These are phyloP conservation scores for Podila verticillata DNA, from an alignment of 192 early-diverging fungal species.

Conservation along the genomic window DNA sequence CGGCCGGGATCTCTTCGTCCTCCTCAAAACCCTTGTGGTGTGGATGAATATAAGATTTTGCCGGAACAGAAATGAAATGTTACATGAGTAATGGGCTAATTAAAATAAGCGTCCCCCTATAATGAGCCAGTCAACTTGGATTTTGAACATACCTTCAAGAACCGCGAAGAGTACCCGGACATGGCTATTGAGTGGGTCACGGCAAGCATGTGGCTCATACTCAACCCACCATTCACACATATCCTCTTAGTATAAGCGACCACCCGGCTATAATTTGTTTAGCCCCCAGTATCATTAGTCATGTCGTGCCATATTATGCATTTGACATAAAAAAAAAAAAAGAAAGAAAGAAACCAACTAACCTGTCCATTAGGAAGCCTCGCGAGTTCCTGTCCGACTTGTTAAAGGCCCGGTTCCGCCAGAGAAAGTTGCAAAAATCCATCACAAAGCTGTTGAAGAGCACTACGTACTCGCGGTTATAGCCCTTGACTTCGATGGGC, in stretches of 20 bases:
- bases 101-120: not conserved
- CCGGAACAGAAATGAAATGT: not conserved
- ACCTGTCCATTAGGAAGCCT: conserved; percentile 52
- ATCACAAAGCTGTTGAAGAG: conserved; percentile 64
- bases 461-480: conserved; percentile 53
- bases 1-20: conserved; percentile 12
- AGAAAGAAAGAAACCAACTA: conserved; percentile 14
- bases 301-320: not conserved
- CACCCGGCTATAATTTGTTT: conserved; percentile 15
- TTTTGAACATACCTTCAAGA: conserved; percentile 39
- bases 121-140: not conserved
- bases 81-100: conserved; percentile 3
- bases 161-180: conserved; percentile 52
- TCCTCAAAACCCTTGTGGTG: conserved; percentile 15
- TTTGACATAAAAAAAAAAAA: not conserved
- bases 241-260: conserved; percentile 12
- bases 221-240: conserved; percentile 20
- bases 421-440: conserved; percentile 62
- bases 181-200: conserved; percentile 52
- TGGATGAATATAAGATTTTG: conserved; percentile 1
- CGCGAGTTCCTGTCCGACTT: conserved; percentile 46
- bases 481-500: conserved; percentile 22
- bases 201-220: conserved; percentile 27
- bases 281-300: not conserved
- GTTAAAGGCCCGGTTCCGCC: conserved; percentile 57